Base-by-base conservation (phyloP, 139 green algal genomes). In the Micractinium sp. region DNA sequence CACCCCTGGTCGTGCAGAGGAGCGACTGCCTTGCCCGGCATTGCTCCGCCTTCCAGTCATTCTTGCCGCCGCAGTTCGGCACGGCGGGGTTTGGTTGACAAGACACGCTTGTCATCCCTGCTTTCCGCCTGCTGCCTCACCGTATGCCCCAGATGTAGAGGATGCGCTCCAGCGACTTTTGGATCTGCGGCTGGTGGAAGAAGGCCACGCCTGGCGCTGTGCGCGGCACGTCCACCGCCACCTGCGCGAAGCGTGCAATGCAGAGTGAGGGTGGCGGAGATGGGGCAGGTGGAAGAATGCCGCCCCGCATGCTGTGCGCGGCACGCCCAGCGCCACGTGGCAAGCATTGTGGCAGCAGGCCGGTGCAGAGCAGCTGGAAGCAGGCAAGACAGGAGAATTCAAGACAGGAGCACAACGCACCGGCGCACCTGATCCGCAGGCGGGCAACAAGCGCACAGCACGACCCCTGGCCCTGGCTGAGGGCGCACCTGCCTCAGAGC, bases 81-180 rank as follows among this genome's bases (percentile, higher is more conserved):
- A 56, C 7, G 5, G 7, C 47, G 9, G 5, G 47, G 5, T 56
- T 56, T 56, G 47, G 5, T 56, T 56, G 47, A 56, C 47, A 56
- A 5, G 47, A 56, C 47, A 56, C 9, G 47, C 47, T 56, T 5
- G 7, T 9, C 47, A 9, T 9, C 47, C 47, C 47, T 71, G 20
- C 22, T 16, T 12, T 12, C 63, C 19, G 12, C 1, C 35, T 22
- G 22, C 23, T 56, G 1, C 18, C 87, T 3, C 76, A 96, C 96
- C 96, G 81, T n/a, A 98, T 94, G 38, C 96, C 97, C 97, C 97
- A 98, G 86, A 99, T 98, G 95, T 98, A 99, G 23, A 99, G 93
- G 83, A 99, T 95, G 19, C 97, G 93, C 89, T 97, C 92, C 89
- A 99, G 92, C 60, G 91, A 94, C 73, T 95, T 96, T 89, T 99